Evolutionary conservation across 2,329 filamentous ascomycete species (phyloP).

Genomic region (Cephalotrichum gorgonifer): DNA sequence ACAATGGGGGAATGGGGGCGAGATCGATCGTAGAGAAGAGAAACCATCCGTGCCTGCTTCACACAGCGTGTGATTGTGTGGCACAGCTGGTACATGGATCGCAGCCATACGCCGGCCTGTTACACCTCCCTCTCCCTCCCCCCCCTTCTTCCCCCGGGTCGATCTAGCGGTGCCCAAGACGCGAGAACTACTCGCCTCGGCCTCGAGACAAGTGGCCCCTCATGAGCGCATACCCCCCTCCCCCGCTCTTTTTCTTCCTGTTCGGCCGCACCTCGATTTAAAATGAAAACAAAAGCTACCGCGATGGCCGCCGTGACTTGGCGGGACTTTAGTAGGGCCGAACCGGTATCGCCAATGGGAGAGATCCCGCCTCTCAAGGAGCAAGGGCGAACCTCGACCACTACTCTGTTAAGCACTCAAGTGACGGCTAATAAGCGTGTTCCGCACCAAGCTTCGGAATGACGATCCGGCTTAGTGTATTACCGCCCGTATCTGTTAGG

Average conservation of each 20-base stretch:
- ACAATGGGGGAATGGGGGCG: too few species aligned
- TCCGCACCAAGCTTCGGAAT: background rate
- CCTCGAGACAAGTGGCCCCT: background rate
- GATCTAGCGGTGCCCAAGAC: background rate
- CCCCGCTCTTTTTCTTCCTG: too few species aligned
- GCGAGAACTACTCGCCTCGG: too few species aligned
- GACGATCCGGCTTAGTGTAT: constrained; percentile 1
- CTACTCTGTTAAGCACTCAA: too few species aligned
- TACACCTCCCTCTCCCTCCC: too few species aligned
- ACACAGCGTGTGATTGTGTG: background rate
- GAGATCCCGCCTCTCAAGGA: background rate
- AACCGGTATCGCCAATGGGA: background rate
- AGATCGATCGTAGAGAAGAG: background rate
- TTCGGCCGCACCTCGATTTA: too few species aligned
- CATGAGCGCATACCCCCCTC: background rate
- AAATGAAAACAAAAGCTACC: background rate
- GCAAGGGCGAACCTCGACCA: background rate
- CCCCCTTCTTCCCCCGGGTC: background rate
- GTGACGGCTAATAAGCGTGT: constrained; percentile 4
- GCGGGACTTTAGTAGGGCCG: background rate
- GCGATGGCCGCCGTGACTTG: background rate
- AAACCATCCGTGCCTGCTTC: background rate
- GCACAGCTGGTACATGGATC: background rate
- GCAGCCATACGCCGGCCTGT: background rate
- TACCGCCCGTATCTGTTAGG: constrained; percentile 2